phyloP scores from a whole-genome alignment of 805 yeast species.

The Candida verbasci region DNA sequence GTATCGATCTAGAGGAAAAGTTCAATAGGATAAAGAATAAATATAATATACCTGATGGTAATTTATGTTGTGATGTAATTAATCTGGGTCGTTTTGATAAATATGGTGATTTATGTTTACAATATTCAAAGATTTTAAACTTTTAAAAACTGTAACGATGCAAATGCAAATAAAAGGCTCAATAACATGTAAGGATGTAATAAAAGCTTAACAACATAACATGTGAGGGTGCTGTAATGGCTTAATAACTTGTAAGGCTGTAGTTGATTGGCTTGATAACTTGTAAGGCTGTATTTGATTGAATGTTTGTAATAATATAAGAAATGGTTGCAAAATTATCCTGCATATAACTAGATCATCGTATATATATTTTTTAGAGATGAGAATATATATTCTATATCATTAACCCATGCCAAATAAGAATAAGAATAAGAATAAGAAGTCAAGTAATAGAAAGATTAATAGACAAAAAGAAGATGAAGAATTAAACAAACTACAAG shows the following conservation, averaged over 20 bases:
- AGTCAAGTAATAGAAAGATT: conserved; percentile 14
- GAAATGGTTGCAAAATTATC: no score
- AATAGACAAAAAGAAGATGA: conserved; percentile 29
- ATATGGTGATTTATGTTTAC: conserved; percentile 38
- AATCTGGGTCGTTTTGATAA: conserved; percentile 21
- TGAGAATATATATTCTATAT: neutral
- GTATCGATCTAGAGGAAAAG: conserved; percentile 13
- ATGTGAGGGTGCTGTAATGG: no score
- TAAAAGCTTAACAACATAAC: no score
- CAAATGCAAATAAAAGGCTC: neutral
- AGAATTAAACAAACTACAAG: conserved; percentile 40
- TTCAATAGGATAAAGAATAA: conserved; percentile 24
- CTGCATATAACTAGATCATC: neutral
- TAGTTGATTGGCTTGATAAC: no score
- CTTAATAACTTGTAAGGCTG: no score
- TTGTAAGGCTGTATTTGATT: no score
- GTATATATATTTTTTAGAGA: neutral
- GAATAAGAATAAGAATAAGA: conserved; percentile 13
- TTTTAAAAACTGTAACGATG: conserved; percentile 16
- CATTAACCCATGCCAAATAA: neutral
- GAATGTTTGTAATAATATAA: no score
- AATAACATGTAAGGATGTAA: no score
- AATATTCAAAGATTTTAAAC: conserved; percentile 37
- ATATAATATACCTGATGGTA: conserved; percentile 39
- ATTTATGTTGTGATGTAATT: conserved; percentile 28